Base-by-base conservation (phyloP, 2,329 filamentous ascomycete genomes). In the Diaporthe caulivora region DNA sequence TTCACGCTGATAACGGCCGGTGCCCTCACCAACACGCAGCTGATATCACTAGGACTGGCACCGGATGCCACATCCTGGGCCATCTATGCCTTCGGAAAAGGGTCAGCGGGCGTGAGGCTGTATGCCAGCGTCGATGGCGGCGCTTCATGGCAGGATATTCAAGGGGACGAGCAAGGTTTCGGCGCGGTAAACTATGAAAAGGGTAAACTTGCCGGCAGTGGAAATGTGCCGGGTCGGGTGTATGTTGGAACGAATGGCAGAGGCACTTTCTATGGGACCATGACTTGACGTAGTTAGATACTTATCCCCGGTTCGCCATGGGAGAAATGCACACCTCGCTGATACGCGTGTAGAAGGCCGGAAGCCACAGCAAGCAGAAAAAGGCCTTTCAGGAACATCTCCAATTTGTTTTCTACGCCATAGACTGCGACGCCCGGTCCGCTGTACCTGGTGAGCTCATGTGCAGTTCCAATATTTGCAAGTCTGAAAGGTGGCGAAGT, bases 191-290 rank as follows among this genome's bases (percentile, higher is more conserved):
- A 47, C 13, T 71, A 31, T 8, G 57, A 83, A 21, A 77, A 78
- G 17, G 81, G 80, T 57, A 81, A 78, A 29, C 76, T 88, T 1
- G 82, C 82, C 0, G 86, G 86, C 4, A 87, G 85, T 70, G 84
- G 81, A 3, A 88, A 87, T 71, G 81, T 83, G 10, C 82, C 83
- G 4, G 82, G 82, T 2, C 80, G 84, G 67, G 85, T 88, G 0
- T 88, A 87, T 55, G 85, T 87, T 24, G 86, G 86, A 0, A 88
- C 86, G 2, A 87, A 88, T 70, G 86, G 86, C 0, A 82, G 86
- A 1, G 86, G 86, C 26, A 84, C 86, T 3, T 81, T 87, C 71
- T 83, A 80, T 72, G 83, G 40, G 26, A 47, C 42, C 2, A 49
- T 64, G 58, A 3, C 6, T 24, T 6, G 4, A 7, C 18, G 21